Evolutionary conservation across 805 yeast species (phyloP), one percentile per base, ranked within the genome.

Genomic region (Scheffersomyces lignosus): DNA sequence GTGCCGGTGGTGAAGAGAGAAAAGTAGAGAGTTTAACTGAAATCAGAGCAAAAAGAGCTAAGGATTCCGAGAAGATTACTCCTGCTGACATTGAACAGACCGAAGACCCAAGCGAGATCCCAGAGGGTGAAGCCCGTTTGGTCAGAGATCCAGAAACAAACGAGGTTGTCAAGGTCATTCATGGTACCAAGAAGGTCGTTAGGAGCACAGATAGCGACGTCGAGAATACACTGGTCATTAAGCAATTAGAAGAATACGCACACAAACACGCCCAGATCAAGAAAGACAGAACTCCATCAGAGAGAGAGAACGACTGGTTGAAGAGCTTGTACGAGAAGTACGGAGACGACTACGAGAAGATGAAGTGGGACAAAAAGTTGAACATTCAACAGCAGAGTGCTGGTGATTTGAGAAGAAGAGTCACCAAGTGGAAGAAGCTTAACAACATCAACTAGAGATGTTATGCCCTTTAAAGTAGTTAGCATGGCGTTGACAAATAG

Each of bases 331-430:
- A 81, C 41, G 78, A 77, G 15, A 88, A 87, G 58, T 80, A 93
- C 54, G 96, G 96, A 13, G 95, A 88, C 47, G 83, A 93, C 58
- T 89, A 81, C 57, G 82, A 75, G 31, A 86, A 81, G 51, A 93
- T 93, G 99, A 83, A 80, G 58, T 85, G 95, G 86, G 99, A 93
- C 60, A 78, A 77, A 62, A 85, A 85, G 60, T 71, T 90, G 44
- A 91, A 91, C 60, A 76, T 82, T 2, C 77, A 74, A 62, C 97
- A 90, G 65, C 88, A 86, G 59, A 75, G 86, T 43, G 81, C 81
- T n/a, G 95, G 95, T 18, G 95, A 88, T 51, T 66, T 91, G 49
- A 83, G 75, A 62, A 78, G 77, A 60, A 78, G 93, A 56, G 69
- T 91, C 30, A 53, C 47, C 15, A 83, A 78, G 58, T 87, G 95